These are phyloP conservation scores for Globisporangium canariense DNA, from an alignment of 352 stramenopile genomes.

Conservation along the genomic window DNA sequence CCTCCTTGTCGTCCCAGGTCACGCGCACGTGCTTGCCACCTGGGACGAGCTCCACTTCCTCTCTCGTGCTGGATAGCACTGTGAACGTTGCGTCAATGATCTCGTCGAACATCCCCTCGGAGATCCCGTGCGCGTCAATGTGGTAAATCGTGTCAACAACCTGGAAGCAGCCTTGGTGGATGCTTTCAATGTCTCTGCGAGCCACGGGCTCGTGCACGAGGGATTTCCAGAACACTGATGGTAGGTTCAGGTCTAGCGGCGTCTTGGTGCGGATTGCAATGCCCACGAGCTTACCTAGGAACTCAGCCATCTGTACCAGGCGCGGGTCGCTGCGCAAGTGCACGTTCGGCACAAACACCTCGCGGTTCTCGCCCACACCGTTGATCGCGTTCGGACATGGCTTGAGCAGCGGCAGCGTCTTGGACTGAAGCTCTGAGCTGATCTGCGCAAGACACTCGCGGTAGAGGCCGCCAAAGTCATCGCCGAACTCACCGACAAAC, in stretches of 20 bases:
- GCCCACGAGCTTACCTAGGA: constrained; percentile 93
- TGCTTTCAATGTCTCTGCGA: constrained; percentile 78
- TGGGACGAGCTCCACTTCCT: constrained; percentile 78
- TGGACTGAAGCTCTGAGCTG: constrained; percentile 84
- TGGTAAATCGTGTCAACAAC: constrained; percentile 89
- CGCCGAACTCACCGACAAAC: constrained; percentile 89
- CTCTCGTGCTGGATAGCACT: constrained; percentile 75
- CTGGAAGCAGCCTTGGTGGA: constrained; percentile 83
- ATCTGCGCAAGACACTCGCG: constrained; percentile 87
- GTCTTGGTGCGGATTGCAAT: constrained; percentile 92
- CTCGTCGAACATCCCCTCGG: constrained; percentile 85
- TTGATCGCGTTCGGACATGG: constrained; percentile 87
- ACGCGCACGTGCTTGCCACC: constrained; percentile 79
- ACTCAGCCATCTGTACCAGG: constrained; percentile 89
- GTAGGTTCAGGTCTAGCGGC: constrained; percentile 90
- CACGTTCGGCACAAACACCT: constrained; percentile 81
- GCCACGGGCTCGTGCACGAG: constrained; percentile 78
- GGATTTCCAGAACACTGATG: constrained; percentile 91
- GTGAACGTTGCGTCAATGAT: constrained; percentile 91
- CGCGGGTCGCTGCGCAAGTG: constrained; percentile 46
- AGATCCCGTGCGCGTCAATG: constrained; percentile 74
- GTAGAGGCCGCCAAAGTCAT: constrained; percentile 90
- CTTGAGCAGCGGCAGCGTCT: constrained; percentile 78
- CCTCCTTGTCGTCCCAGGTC: constrained; percentile 87
- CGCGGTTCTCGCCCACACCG: constrained; percentile 84